Conservation (phyloP, 2,329 filamentous ascomycete species). For the Magnaporthiopsis rhizophila region DNA sequence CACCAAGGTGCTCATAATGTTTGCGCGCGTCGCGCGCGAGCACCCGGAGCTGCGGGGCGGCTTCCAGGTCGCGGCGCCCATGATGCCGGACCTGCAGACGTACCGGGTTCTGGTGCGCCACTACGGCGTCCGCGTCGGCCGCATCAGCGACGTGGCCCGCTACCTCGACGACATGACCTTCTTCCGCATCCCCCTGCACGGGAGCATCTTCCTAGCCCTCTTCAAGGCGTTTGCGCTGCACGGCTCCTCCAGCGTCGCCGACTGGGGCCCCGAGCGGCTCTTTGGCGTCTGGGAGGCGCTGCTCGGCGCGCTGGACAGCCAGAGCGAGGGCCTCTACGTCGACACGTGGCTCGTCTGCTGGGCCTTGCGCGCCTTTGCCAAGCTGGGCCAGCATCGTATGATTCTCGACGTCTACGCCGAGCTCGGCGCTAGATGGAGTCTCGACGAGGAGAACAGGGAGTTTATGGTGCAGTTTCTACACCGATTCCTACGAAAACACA, state of each 20-base stretch:
- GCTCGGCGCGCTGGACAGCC: constrained; percentile 42
- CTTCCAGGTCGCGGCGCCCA: constrained; percentile 54
- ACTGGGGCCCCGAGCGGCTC: constrained; percentile 67
- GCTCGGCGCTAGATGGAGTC: constrained; percentile 39
- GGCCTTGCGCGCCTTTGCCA: constrained; percentile 55
- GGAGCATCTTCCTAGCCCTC: constrained; percentile 69
- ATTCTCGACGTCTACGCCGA: constrained; percentile 47
- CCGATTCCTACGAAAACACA: constrained; percentile 25
- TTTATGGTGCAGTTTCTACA: constrained; percentile 41
- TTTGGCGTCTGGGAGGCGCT: constrained; percentile 60
- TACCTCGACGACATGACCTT: constrained; percentile 74
- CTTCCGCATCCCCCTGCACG: constrained; percentile 60
- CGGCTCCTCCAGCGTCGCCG: constrained; percentile 53
- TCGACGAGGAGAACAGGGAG: constrained; percentile 29
- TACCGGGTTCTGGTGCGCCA: constrained; percentile 74
- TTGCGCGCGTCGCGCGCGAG: constrained; percentile 44
- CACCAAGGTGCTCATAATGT: constrained; percentile 49
- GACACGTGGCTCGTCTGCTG: constrained; percentile 55
- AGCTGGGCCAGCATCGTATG: constrained; percentile 42
- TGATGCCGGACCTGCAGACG: constrained; percentile 69
- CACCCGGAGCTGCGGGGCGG: constrained; percentile 44
- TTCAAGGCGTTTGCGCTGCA: constrained; percentile 76
- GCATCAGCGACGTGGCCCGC: constrained; percentile 61
- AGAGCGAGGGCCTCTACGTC: constrained; percentile 39
- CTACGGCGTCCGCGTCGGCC: constrained; percentile 59